Conservation (phyloP, 768 basidiomycete species). For the Paxillus rubicundulus region DNA sequence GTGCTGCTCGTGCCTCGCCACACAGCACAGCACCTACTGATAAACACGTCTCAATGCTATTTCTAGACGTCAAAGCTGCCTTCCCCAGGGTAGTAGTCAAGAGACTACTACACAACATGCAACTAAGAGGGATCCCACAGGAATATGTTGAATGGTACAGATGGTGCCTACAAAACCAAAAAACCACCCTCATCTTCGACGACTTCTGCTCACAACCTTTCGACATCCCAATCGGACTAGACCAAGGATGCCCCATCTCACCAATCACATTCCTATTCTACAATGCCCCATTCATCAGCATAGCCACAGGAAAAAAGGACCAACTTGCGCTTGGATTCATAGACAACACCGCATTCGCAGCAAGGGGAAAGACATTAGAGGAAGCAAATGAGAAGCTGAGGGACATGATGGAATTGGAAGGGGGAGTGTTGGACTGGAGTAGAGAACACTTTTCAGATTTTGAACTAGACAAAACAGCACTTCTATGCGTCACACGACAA, state of each 20-base stretch:
- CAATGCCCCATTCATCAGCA: slow-evolving; percentile 23
- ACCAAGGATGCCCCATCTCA: slow-evolving; percentile 33
- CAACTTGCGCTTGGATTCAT: slow-evolving; percentile 6
- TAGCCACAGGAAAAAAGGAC: neutral
- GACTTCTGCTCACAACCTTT: slow-evolving; percentile 19
- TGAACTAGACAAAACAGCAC: slow-evolving; percentile 2
- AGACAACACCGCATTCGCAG: neutral
- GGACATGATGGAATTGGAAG: neutral
- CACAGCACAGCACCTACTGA: no score
- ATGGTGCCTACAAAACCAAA: neutral
- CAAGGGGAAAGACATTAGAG: neutral
- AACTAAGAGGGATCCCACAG: neutral
- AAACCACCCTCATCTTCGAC: slow-evolving; percentile 20
- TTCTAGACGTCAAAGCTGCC: neutral
- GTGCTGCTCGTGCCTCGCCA: no score
- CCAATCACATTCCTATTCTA: slow-evolving; percentile 27
- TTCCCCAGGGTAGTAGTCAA: neutral
- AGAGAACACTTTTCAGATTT: neutral
- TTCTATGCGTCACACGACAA: neutral
- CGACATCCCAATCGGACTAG: slow-evolving; percentile 21
- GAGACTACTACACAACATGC: neutral
- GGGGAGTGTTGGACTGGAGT: neutral
- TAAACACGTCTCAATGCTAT: neutral
- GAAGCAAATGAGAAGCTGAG: neutral
- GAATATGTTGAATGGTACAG: slow-evolving; percentile 2